A percentile compares a stretch with the other conserved stretches of the same genome.
These are phyloP conservation scores for Diaporthe longicolla DNA, from an alignment of 2,329 filamentous ascomycete species.

Conservation along the genomic window DNA sequence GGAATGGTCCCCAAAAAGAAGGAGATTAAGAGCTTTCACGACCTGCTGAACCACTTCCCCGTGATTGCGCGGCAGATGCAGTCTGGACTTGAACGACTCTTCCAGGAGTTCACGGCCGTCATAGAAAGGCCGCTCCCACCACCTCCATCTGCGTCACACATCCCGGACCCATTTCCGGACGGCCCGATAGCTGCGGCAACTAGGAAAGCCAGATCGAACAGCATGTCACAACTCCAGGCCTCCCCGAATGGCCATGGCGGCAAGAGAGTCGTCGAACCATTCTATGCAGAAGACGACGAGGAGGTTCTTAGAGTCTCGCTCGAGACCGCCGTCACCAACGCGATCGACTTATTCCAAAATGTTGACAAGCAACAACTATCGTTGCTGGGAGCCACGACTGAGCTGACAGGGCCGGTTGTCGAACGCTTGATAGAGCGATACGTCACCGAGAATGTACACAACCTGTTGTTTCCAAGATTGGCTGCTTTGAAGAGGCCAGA, in stretches of 20 bases:
- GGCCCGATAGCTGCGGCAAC: conserved; percentile 69
- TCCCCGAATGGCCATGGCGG: conserved; percentile 20
- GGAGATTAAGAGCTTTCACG: conserved; percentile 90
- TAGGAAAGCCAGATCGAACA: conserved; percentile 69
- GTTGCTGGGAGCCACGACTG: conserved; percentile 90
- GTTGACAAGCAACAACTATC: conserved; percentile 97
- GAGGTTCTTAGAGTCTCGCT: conserved; percentile 89
- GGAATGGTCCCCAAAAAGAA: conserved; percentile 78
- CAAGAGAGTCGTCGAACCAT: conserved; percentile 65
- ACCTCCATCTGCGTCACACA: conserved; percentile 73
- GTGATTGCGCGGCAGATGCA: conserved; percentile 98
- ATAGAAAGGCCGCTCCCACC: conserved; percentile 88
- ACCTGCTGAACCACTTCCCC: conserved; percentile 91
- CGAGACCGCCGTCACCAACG: conserved; percentile 91
- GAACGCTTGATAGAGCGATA: conserved; percentile 96
- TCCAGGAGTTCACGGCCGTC: conserved; percentile 88
- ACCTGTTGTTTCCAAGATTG: conserved; percentile 87
- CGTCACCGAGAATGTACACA: conserved; percentile 92
- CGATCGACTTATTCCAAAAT: conserved; percentile 94
- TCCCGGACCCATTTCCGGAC: conserved; percentile 71
- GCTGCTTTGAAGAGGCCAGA: conserved; percentile 83
- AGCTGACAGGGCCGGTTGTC: conserved; percentile 91
- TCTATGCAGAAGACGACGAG: conserved; percentile 90
- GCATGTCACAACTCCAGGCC: conserved; percentile 49
- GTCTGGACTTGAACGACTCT: conserved; percentile 87